Percentiles rank a stretch among this genome's conserved stretches.
These are phyloP conservation scores for Sherardia arvensis DNA, from an alignment of 257 asterid species.

Conservation along the genomic window DNA sequence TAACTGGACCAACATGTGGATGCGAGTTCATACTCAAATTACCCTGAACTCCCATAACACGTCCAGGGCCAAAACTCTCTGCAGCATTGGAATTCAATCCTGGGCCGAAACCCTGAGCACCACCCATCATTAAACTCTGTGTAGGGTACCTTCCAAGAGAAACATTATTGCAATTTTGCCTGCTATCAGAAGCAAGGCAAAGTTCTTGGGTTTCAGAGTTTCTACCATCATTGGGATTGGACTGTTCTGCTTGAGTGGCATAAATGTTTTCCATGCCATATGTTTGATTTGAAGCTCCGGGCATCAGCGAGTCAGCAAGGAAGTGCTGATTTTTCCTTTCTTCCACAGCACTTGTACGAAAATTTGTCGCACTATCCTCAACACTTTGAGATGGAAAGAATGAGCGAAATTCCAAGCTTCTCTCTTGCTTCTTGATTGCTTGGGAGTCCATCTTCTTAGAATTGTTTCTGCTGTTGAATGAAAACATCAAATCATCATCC, in stretches of 20 bases:
- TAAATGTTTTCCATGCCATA: constrained; percentile 23
- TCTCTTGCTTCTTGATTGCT: constrained; percentile 23
- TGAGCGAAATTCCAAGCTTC: constrained; percentile 31
- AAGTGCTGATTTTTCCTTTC: constrained; percentile 28
- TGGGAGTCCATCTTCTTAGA: constrained; percentile 22
- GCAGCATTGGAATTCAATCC: constrained; percentile 19
- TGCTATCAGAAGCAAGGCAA: constrained; percentile 46
- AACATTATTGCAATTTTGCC: constrained; percentile 26
- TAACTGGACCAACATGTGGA: constrained; percentile 16
- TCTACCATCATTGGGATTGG: constrained; percentile 22
- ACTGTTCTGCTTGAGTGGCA: constrained; percentile 25
- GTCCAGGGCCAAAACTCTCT: constrained; percentile 25
- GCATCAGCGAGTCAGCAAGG: constrained; percentile 24
- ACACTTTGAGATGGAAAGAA: constrained; percentile 27
- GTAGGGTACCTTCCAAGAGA: constrained; percentile 25
- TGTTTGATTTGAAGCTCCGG: constrained; percentile 28
- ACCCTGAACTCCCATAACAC: constrained; percentile 25
- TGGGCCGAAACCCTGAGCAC: too few relatives aligned
- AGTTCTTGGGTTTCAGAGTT: constrained; percentile 37
- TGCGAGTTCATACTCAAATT: constrained; percentile 18
- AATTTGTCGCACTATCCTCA: constrained; percentile 16
- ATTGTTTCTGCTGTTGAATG: constrained; percentile 23
- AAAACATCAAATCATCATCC: constrained; percentile 19
- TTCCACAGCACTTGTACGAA: constrained; percentile 25
- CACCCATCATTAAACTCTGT: too few relatives aligned